Evolutionary conservation across 2,329 filamentous ascomycete genomes (phyloP), one percentile per base, ranked within the genome.

Genomic region (Penicillium palitans): DNA sequence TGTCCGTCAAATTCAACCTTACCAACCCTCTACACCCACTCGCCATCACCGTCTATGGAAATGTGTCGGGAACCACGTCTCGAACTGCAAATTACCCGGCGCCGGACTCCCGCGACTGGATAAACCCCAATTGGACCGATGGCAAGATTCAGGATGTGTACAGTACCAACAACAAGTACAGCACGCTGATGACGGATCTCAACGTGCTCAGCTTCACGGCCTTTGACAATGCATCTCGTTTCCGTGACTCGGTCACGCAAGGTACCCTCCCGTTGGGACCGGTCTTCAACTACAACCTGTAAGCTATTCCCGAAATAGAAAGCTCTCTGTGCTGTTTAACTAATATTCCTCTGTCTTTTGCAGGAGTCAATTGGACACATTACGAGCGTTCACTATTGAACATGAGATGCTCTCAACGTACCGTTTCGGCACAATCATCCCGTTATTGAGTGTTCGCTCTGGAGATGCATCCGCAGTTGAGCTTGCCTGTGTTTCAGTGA

Each of bases 1-100:
- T 95, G 57, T 87, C 90, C 68, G 93, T 90, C 57, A 77, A 79
- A 21, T 96, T 96, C 79, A 83, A 91, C 67, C 81, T 83, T 29
- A 74, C 78, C 15, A 78, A 83, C 62, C 73, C 83, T 5, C 81
- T 78, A 51, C 86, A 93, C 70, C 84, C 82, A 41, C 81, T 99
- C 49, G 86, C 84, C 62, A 79, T 97, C 55, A 95, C 87, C 1
- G 84, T 96, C 47, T 98, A 91, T 79, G 93, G 93, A 52, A 97
- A 98, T 75, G 91, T 98, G 31, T 90, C 88, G 9, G 95, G 95
- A 47, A 85, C 88, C 51, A 81, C 83, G 2, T 70, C 76, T 55
- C 59, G 61, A 27, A 60, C 61, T 13, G 78, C 79, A n/a, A 60
- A 75, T 2, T 83, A 91, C 53, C 91, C 91, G 35, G 68, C 84